Evolutionary conservation across 345 rosid genomes (phyloP), one percentile per base, ranked within the genome.

Genomic region (Bruguiera gymnorhiza): DNA sequence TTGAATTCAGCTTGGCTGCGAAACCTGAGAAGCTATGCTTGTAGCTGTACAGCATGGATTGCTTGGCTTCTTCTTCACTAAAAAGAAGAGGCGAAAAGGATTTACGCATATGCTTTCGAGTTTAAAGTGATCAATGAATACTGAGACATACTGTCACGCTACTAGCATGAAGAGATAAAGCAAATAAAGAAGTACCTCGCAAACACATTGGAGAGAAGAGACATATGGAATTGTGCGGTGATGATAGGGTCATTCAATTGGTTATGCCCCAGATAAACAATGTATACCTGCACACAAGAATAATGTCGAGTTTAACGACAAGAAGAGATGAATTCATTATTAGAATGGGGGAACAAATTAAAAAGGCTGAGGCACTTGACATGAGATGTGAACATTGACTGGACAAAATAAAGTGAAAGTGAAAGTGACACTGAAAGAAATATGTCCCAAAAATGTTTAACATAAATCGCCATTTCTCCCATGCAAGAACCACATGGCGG

Each of bases 21-120:
- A 88, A 85, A 2, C 89, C 94, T 1, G 90, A 87, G 80, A 90
- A 90, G 21, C 90, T 75, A 68, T 83, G 66, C 52, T 56, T 88
- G 86, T 91, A 88, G 82, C 88, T 83, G 53, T 88, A 88, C 30
- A 87, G 71, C 78, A 84, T 56, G 61, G 92, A 85, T 39, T 43
- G 65, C 64, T 69, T 70, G 6, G 87, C 92, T 36, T 87, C 92
- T 78, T 81, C 86, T 71, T 87, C 82, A 59, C 92, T 87, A 56
- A 62, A 56, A 74, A 8, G 26, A 15, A 36, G 29, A 5, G 39
- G 3, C 15, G 34, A 5, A 59, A 58, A 20, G 34, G 24, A 20
- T 29, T 66, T 37, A 37, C 13, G 8, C 46, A 37, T 8, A 9
- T 37, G 46, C 46, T 9, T 37, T 37, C 46, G 8, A 37, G 46